A percentile compares a stretch with the other conserved stretches of the same genome.
Conservation (phyloP, 768 basidiomycete genomes). For the Suillus subaureus region DNA sequence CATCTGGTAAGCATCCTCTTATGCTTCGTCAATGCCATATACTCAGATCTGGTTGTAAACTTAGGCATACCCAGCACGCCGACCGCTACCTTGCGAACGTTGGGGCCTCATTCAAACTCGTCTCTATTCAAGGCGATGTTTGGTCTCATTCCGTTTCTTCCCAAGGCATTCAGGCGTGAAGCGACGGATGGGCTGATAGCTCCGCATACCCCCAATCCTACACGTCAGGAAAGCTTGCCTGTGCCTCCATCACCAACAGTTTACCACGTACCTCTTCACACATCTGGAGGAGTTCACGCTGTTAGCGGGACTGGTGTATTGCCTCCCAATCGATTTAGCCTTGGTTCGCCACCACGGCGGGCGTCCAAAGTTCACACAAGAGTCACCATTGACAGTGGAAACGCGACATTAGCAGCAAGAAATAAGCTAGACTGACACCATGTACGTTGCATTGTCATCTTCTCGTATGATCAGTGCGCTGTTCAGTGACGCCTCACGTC, state of each 20-base stretch:
- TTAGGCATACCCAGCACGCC: slow-evolving; percentile 28
- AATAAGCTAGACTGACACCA: slow-evolving; percentile 1
- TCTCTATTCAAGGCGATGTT: slow-evolving; percentile 74
- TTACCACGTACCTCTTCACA: slow-evolving; percentile 21
- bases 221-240: slow-evolving; percentile 18
- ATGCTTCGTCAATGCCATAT: background rate
- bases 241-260: slow-evolving; percentile 33
- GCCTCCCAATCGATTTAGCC: slow-evolving; percentile 36
- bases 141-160: slow-evolving; percentile 46
- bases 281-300: slow-evolving; percentile 29
- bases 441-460: background rate
- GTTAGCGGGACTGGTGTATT: slow-evolving; percentile 23
- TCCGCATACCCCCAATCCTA: slow-evolving; percentile 49
- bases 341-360: slow-evolving; percentile 46
- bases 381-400: slow-evolving; percentile 13
- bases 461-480: background rate
- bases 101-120: slow-evolving; percentile 46
- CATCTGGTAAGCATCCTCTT: slow-evolving; percentile 43
- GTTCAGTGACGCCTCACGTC: background rate
- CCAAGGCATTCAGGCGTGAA: slow-evolving; percentile 45
- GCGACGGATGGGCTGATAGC: slow-evolving; percentile 73
- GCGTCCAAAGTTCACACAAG: slow-evolving; percentile 18
- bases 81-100: slow-evolving; percentile 24
- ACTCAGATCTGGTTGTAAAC: background rate
- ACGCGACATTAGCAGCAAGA: slow-evolving; percentile 22